Conservation (phyloP, 2,329 filamentous ascomycete genomes). For the Cladosporium phlei region DNA sequence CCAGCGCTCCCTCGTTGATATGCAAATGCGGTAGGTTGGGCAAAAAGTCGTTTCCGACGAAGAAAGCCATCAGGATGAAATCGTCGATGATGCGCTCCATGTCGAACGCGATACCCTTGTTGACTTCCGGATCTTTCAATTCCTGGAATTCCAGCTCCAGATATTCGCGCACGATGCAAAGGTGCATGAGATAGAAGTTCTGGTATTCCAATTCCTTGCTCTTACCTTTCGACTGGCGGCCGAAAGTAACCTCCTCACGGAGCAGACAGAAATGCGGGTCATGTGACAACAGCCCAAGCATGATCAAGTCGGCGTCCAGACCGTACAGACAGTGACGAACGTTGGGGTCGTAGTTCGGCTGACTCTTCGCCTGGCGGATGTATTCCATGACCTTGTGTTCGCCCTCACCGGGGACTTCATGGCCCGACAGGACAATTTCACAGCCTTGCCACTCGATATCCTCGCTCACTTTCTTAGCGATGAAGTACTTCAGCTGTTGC, state of each 20-base stretch:
- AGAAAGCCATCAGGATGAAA: constrained; percentile 99
- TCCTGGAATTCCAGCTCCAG: constrained; percentile 96
- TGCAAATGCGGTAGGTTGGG: constrained; percentile 93
- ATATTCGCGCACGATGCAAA: constrained; percentile 96
- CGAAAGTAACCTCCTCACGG: constrained; percentile 96
- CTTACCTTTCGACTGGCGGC: constrained; percentile 78
- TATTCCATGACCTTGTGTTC: constrained; percentile 99
- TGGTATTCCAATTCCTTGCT: constrained; percentile 97
- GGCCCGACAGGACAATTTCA: constrained; percentile 91
- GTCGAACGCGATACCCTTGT: constrained; percentile 72
- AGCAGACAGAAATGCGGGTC: constrained; percentile 97
- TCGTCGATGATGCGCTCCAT: constrained; percentile 97
- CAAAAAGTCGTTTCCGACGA: constrained; percentile 98
- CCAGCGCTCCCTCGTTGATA: constrained; percentile 95
- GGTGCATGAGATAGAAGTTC: constrained; percentile 95
- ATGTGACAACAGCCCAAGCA: constrained; percentile 94
- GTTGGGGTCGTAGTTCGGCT: constrained; percentile 87
- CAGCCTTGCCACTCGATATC: constrained; percentile 97
- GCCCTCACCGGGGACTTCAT: constrained; percentile 95
- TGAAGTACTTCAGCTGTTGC: constrained; percentile 91
- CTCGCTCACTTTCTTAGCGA: constrained; percentile 97
- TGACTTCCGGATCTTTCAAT: constrained; percentile 65
- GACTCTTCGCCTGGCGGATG: constrained; percentile 93
- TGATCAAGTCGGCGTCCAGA: constrained; percentile 94
- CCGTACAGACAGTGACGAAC: constrained; percentile 96